Conservation (phyloP, 495 filamentous ascomycete species). For the Pseudomonodictys pantanalensis region DNA sequence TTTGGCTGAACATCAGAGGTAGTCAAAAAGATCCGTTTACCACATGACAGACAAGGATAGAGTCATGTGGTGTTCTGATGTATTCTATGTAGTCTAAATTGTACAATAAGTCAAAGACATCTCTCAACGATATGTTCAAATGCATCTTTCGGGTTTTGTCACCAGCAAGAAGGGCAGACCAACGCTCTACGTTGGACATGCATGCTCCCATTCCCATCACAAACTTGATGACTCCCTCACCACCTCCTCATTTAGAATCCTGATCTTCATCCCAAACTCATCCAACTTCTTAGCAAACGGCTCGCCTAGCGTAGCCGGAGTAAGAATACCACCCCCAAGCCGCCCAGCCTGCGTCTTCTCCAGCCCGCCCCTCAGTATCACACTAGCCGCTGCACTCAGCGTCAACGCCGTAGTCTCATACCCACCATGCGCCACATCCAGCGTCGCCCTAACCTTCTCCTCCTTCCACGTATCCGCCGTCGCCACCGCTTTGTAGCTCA, state of each 20-base stretch:
- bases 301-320: slow-evolving; percentile 79
- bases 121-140: no score
- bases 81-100: no score
- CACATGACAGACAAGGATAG: background rate
- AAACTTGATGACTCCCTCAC: no score
- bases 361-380: slow-evolving; percentile 60
- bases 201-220: no score
- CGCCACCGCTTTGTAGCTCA: slow-evolving; percentile 67
- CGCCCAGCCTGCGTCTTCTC: slow-evolving; percentile 48
- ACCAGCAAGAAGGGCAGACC: no score
- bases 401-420: slow-evolving; percentile 70
- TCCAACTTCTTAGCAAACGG: slow-evolving; percentile 68
- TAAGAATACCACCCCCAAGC: slow-evolving; percentile 69
- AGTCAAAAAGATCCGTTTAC: slow-evolving; percentile 4
- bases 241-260: no score
- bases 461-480: slow-evolving; percentile 45
- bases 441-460: slow-evolving; percentile 53
- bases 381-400: slow-evolving; percentile 66
- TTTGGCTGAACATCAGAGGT: background rate
- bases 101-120: no score
- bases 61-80: background rate
- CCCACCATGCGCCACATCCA: slow-evolving; percentile 58
- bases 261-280: slow-evolving; percentile 55
- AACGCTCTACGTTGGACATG: no score
- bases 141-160: no score